Base-by-base conservation (phyloP, 495 filamentous ascomycete species). In the Lepidopterella palustris region DNA sequence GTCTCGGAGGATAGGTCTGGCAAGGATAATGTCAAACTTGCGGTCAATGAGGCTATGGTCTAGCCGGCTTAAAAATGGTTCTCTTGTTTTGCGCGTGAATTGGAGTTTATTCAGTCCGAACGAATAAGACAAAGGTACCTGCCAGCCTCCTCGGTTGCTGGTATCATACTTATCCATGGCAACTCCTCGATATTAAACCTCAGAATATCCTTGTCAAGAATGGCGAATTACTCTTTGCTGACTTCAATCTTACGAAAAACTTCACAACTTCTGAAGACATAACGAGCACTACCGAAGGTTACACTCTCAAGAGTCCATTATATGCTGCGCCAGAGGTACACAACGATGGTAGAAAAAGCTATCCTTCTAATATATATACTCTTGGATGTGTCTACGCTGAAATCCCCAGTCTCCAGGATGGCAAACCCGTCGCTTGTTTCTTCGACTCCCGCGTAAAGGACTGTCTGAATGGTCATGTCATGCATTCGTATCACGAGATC, bases 121-220 rank as follows among this genome's bases (percentile, higher is more conserved):
- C 45, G 45, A 1, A 49, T 49, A 1, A 11, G 45, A 49, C 24
- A 49, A 49, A 24, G 45, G 45, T 21, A 23, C 24, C 15, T 20
- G 11, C 39, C 13, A 42, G 6, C 6, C 3, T 20, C 20, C 39
- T 11, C 39, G n/a, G 13, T 42, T 42, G 39, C 20, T 2, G 39
- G 39, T 1, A 1, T 2, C 20, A 42, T 42, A 20, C 39, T 42
- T 11, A 42, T 8, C 20, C 13, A 42, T n/a, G 15, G 6, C 31
- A 35, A 15, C n/a, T 18, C 21, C n/a, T 21, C n/a, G 45, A 49
- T 21, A 49, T 49, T 10, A 49, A 49, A 21, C 45, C 45, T 18
- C 45, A 49, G n/a, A 49, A 49, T 21, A 49, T 49, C n/a, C n/a
- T 49, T 18, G 45, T 49, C 4, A 49, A 49, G 45, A 21, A 49